Percentiles rank a stretch among this genome's conserved stretches.
These are phyloP conservation scores for Exserohilum rostratum DNA, from an alignment of 2,329 filamentous ascomycete genomes.

Conservation along the genomic window DNA sequence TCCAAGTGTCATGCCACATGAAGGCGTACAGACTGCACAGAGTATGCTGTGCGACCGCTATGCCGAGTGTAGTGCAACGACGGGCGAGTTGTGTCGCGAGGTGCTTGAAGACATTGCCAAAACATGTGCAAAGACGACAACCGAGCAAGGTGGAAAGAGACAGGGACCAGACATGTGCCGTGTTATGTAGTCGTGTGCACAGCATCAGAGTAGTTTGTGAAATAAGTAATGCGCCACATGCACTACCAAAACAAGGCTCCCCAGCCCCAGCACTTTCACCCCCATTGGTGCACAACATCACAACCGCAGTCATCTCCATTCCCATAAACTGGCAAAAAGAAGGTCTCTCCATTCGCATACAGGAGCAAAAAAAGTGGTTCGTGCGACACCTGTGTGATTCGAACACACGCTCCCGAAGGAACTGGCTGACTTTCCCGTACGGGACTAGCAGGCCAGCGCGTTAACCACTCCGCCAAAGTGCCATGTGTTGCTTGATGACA, in stretches of 20 bases:
- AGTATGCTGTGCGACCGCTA: constrained; percentile 67
- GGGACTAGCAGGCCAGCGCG: constrained; percentile 35
- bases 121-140: constrained; percentile 64
- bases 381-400: constrained; percentile 37
- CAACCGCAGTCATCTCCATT: no score
- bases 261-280: no score
- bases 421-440: constrained; percentile 28
- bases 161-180: constrained; percentile 38
- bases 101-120: constrained; percentile 66
- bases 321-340: not conserved
- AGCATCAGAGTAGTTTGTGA: not conserved
- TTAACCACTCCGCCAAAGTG: constrained; percentile 29
- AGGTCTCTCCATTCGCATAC: no score
- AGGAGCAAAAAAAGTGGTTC: constrained; percentile 12
- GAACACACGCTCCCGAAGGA: constrained; percentile 39
- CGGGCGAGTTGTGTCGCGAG: constrained; percentile 64
- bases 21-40: constrained; percentile 58
- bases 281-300: no score
- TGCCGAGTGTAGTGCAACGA: constrained; percentile 67
- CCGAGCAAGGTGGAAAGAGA: constrained; percentile 58
- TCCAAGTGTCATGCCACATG: constrained; percentile 58
- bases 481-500: constrained; percentile 6
- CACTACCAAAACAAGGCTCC: no score
- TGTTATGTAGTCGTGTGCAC: constrained; percentile 9
- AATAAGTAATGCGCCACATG: no score